Conservation (phyloP, 2,329 filamentous ascomycete genomes). For the Knufia petricola region DNA sequence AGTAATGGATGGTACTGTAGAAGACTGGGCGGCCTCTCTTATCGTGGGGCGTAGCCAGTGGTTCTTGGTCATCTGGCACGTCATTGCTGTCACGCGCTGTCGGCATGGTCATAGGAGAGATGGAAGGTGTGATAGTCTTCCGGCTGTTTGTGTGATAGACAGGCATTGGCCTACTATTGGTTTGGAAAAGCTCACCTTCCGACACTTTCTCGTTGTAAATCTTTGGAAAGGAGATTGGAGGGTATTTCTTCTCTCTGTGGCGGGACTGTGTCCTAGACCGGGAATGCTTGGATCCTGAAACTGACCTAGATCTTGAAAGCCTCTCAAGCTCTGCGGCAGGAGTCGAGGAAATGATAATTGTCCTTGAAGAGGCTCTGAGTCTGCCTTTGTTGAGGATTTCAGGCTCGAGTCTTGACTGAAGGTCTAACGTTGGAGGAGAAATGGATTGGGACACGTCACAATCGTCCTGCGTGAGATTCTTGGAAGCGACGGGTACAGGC, state of each 20-base stretch:
- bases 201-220: not conserved
- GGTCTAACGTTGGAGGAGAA: not conserved
- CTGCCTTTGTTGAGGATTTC: not conserved
- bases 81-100: not conserved
- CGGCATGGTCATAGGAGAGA: slow-evolving; percentile 3
- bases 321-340: not conserved
- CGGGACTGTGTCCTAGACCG: not conserved
- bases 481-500: not conserved
- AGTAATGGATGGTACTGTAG: slow-evolving; percentile 14
- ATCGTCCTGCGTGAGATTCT: not conserved
- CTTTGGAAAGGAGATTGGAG: slow-evolving; percentile 5
- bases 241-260: slow-evolving; percentile 5
- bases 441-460: no score
- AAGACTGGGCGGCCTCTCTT: not conserved
- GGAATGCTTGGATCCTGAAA: not conserved
- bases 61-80: not conserved
- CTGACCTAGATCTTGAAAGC: not conserved
- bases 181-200: not conserved
- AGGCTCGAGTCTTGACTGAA: not conserved
- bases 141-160: not conserved
- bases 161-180: not conserved
- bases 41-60: slow-evolving; percentile 1
- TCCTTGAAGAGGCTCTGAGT: not conserved
- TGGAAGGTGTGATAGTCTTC: not conserved
- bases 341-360: not conserved